Base-by-base conservation (phyloP, 768 basidiomycete genomes). In the Suillus americanus region DNA sequence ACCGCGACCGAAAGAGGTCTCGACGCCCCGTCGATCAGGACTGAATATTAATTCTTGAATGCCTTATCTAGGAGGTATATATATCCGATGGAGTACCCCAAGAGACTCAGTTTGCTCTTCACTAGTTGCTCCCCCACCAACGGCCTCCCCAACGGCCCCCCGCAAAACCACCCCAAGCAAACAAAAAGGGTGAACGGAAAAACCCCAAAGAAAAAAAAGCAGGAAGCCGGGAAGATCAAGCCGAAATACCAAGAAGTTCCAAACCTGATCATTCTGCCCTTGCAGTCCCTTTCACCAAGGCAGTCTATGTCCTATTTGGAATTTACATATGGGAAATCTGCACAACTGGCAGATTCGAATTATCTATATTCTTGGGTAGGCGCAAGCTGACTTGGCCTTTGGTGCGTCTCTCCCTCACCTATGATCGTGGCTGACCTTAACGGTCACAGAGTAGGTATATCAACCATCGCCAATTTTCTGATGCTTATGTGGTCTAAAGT, bases 381-480 rank as follows among this genome's bases (percentile, higher is more conserved):
- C 84, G 89, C 53, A 82, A 77, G 69, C 85, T 89, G 67, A 82
- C 84, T 37, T 90, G 88, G 88, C 89, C 90, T 66, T 76, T 91
- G 75, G 89, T 90, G 72, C 65, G 86, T 82, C 45, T 40, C 14
- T 48, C 48, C 48, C 54, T 37, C 60, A 54, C 57, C 40, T 16
- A 23, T 60, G n/a, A 65, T 54, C 30, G 16, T 30, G 33, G 50
- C 51, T 28, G 35, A 62, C 55, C n/a, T 25, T 35, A 35, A 25
- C 12, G 16, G 2, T 60, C 10, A 18, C 41, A 62, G 65, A 54
- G 65, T 61, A 43, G 30, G 66, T 64, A 12, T 50, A 46, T 38
- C 5, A 64, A 28, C 23, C 25, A 28, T 59, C 20, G 25, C 1
- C 38, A 59, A 28, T 12, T 35, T 18, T 3, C n/a, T 14, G 28